phyloP scores from a whole-genome alignment of 352 stramenopile species.

The Phytopythium sindhum region DNA sequence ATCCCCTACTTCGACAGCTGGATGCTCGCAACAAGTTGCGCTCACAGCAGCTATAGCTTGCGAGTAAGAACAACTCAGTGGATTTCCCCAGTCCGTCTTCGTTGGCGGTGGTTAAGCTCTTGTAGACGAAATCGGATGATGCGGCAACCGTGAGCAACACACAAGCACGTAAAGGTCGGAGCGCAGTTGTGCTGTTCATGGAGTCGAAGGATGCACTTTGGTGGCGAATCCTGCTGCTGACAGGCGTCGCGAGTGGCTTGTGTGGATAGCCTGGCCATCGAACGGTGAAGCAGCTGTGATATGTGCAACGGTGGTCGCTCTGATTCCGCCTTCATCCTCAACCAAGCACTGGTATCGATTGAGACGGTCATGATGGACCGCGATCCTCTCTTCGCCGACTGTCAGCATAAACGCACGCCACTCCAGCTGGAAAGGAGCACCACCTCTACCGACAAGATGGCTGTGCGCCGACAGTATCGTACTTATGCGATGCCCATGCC shows the following conservation, averaged over 20 bases:
- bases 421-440: not conserved
- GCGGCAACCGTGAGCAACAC: constrained; percentile 7
- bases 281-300: not conserved
- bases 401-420: too few relatives aligned
- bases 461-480: not conserved
- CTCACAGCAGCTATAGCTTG: not conserved
- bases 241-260: not conserved
- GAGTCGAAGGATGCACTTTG: not conserved
- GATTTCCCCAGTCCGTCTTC: not conserved
- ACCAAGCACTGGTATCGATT: not conserved
- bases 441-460: not conserved
- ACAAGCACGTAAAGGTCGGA: not conserved
- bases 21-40: not conserved
- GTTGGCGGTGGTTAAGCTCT: not conserved
- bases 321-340: not conserved
- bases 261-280: not conserved
- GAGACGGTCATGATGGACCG: not conserved
- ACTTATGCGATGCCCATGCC: not conserved
- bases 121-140: not conserved
- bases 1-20: not conserved
- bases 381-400: not conserved
- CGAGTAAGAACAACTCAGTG: not conserved
- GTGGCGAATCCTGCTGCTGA: not conserved
- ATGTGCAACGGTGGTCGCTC: not conserved
- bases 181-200: not conserved